Base-by-base conservation (phyloP, 257 asterid species). In the Agastache rugosa region DNA sequence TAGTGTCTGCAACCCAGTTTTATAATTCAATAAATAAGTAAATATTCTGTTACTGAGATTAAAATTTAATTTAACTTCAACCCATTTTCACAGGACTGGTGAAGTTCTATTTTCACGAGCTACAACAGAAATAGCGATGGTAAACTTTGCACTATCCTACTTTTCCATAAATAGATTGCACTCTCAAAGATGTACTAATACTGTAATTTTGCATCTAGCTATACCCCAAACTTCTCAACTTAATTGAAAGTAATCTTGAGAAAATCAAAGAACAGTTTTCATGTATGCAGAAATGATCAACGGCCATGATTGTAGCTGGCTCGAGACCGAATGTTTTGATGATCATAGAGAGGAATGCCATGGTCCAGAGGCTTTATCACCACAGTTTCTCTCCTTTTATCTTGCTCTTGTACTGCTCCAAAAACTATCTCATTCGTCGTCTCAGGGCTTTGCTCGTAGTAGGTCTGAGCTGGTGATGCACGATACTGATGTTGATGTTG, bases 391-490 rank as follows among this genome's bases (percentile, higher is more conserved):
- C 44, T 68, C 73, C 19, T 69, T 15, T 81, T 83, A 56, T 84
- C 92, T 31, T 85, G 91, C 77, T 84, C 97, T 56, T 94, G 98
- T 63, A 92, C 91, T 11, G 96, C 98, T 63, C 98, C 98, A 50
- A 92, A 95, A 11, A 95, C 86, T 8, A 90, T 85, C 83, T 95
- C 98, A 27, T 84, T 83, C 3, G 91, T 85, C 20, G 71, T 86
- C 76, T 90, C 96, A 1, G 86, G 11, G 81, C 82, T 79, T 51
- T 85, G 91, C 82, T 92, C 96, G 2, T 86, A 95, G 65, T 78
- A 87, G 44, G 99, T 92, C 64, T 87, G 89, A 5, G 97, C 90
- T 2, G 73, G 72, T 1, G 91, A 72, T 7, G 97, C 86, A 55
- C 48, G 82, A 69, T 90, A 86, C 77, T 84, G 97, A 79, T 87